Evolutionary conservation across 2,329 filamentous ascomycete species (phyloP).

Genomic region (Monilinia fructicola): DNA sequence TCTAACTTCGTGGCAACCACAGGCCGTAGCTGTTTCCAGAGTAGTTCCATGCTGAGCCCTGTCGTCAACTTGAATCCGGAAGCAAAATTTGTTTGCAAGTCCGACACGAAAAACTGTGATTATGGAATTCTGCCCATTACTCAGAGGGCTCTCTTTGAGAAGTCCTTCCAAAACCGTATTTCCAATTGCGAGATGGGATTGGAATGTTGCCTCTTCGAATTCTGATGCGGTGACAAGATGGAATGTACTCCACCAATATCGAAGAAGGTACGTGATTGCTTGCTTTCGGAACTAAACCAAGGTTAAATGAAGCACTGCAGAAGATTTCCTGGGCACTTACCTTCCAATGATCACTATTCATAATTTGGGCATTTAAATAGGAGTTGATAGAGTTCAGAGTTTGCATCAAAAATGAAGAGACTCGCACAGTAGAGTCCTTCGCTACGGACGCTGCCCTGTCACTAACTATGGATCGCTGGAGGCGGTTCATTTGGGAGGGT

Average conservation of each 20-base stretch:
- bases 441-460: conserved; percentile 55
- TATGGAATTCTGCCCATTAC: conserved; percentile 19
- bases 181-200: conserved; percentile 56
- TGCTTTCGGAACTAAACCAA: conserved; percentile 40
- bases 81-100: conserved; percentile 59
- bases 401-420: conserved; percentile 52
- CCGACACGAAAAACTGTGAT: conserved; percentile 38
- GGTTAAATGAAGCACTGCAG: background rate
- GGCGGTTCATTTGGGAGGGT: conserved; percentile 52
- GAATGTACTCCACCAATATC: conserved; percentile 57
- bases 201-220: conserved; percentile 65
- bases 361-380: conserved; percentile 45
- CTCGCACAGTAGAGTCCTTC: conserved; percentile 59
- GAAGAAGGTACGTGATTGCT: conserved; percentile 46
- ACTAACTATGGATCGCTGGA: conserved; percentile 59
- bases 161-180: conserved; percentile 28
- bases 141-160: background rate
- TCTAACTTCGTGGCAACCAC: conserved; percentile 50
- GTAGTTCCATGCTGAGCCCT: conserved; percentile 74
- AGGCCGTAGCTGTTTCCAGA: conserved; percentile 75
- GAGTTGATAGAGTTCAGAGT: conserved; percentile 46
- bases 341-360: conserved; percentile 38
- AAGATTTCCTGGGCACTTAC: conserved; percentile 18
- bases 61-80: conserved; percentile 71
- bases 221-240: conserved; percentile 45